Evolutionary conservation across 192 early-diverging fungal species (phyloP).

Genomic region (Lobosporangium transversale): DNA sequence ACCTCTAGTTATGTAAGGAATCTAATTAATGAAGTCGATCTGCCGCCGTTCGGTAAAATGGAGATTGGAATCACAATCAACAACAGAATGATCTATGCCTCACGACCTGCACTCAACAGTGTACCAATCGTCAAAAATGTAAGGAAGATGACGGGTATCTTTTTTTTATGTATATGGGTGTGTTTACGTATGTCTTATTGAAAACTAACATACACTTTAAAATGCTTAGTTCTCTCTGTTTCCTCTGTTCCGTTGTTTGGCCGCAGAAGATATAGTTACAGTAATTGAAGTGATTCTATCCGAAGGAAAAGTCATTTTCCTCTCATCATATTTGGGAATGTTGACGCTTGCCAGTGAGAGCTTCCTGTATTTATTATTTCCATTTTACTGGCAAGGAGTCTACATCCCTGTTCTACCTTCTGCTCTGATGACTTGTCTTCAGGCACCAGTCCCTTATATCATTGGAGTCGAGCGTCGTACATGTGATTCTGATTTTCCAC

Average conservation of each 20-base stretch:
- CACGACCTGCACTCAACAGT: slow-evolving; percentile 79
- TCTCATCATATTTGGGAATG: slow-evolving; percentile 75
- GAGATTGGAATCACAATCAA: slow-evolving; percentile 79
- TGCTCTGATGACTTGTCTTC: slow-evolving; percentile 65
- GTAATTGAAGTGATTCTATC: slow-evolving; percentile 74
- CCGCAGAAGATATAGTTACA: slow-evolving; percentile 69
- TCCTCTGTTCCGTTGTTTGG: slow-evolving; percentile 76
- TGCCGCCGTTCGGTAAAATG: slow-evolving; percentile 84
- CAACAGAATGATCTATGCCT: slow-evolving; percentile 66
- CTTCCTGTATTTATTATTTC: slow-evolving; percentile 72
- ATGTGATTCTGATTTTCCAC: slow-evolving; percentile 63
- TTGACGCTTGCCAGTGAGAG: slow-evolving; percentile 73
- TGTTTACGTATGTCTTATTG: no score
- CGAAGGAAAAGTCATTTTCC: slow-evolving; percentile 78
- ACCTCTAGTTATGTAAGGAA: slow-evolving; percentile 67
- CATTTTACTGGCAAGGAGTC: slow-evolving; percentile 82
- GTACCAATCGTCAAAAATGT: slow-evolving; percentile 82
- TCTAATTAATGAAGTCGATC: slow-evolving; percentile 74
- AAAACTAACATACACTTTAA: no score
- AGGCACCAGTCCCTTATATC: slow-evolving; percentile 84
- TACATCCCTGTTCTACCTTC: slow-evolving; percentile 79
- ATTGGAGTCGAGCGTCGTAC: slow-evolving; percentile 71
- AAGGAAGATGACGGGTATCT: no score
- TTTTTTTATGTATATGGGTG: no score
- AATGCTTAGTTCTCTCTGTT: slow-evolving; percentile 74